These are phyloP conservation scores for Apiospora arundinis DNA, from an alignment of 2,329 filamentous ascomycete genomes.

Conservation along the genomic window DNA sequence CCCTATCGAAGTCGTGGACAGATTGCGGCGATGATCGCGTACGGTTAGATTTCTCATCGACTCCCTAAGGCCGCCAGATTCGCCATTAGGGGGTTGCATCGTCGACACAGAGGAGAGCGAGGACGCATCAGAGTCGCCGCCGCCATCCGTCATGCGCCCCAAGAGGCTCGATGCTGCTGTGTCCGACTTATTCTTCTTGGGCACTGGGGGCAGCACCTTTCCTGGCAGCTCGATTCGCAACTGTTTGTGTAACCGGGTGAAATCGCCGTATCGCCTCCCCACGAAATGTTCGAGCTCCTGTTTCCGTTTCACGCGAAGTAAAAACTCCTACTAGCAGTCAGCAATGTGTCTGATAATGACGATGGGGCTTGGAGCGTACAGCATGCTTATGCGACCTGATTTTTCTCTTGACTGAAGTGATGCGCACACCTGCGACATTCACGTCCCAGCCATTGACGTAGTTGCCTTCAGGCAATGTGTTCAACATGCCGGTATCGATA, in stretches of 20 bases:
- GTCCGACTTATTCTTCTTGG: constrained; percentile 88
- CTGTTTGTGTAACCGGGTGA: constrained; percentile 77
- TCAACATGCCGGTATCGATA: constrained; percentile 86
- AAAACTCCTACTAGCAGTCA: constrained; percentile 71
- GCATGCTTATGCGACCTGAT: constrained; percentile 92
- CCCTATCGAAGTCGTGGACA: constrained; percentile 44
- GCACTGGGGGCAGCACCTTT: constrained; percentile 84
- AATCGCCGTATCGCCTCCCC: constrained; percentile 87
- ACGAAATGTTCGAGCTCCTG: constrained; percentile 80
- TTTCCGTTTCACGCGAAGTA: constrained; percentile 83
- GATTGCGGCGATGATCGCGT: constrained; percentile 47
- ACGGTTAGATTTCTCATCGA: constrained; percentile 51
- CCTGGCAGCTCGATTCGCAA: constrained; percentile 87
- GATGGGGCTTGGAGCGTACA: constrained; percentile 55
- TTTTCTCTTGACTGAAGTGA: constrained; percentile 81
- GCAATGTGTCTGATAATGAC: not conserved
- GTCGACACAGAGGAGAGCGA: constrained; percentile 85
- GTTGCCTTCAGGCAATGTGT: constrained; percentile 89
- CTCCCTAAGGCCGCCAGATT: constrained; percentile 39
- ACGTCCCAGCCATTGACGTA: constrained; percentile 96
- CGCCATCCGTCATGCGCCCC: constrained; percentile 54
- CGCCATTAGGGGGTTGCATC: constrained; percentile 39
- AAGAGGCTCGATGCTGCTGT: constrained; percentile 68
- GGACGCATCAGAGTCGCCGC: constrained; percentile 76
- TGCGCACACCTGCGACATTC: constrained; percentile 89